A percentile compares a stretch with the other conserved stretches of the same genome.
These are phyloP conservation scores for Ampelomyces quisqualis DNA, from an alignment of 2,329 filamentous ascomycete species.

Conservation along the genomic window DNA sequence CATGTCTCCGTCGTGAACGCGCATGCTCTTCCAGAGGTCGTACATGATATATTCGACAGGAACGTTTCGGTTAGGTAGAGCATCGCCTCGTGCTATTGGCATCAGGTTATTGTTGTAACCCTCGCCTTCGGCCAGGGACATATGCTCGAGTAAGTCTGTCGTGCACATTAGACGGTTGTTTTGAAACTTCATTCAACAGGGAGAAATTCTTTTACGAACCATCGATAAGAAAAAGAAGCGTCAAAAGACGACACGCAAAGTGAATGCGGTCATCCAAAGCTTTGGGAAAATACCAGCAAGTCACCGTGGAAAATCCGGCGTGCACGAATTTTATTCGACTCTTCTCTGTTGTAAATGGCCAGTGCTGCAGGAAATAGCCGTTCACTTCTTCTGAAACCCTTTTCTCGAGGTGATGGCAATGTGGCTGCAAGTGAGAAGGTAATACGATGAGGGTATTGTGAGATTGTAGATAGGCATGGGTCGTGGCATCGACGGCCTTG, in stretches of 20 bases:
- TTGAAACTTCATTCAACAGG: no score
- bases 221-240: slow-evolving; percentile 48
- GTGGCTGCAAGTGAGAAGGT: not conserved
- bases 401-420: not conserved
- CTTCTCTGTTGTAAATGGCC: slow-evolving; percentile 41
- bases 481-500: no score
- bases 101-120: slow-evolving; percentile 46
- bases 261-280: slow-evolving; percentile 44
- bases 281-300: slow-evolving; percentile 45
- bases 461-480: no score
- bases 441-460: no score
- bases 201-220: slow-evolving; percentile 32
- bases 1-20: slow-evolving; percentile 36
- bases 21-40: slow-evolving; percentile 47
- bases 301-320: slow-evolving; percentile 41
- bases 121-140: slow-evolving; percentile 45
- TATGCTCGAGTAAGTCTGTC: slow-evolving; percentile 47
- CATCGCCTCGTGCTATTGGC: slow-evolving; percentile 36
- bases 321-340: slow-evolving; percentile 36
- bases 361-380: slow-evolving; percentile 44
- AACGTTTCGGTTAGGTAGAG: slow-evolving; percentile 32
- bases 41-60: slow-evolving; percentile 44
- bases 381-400: slow-evolving; percentile 34
- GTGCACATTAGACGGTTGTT: no score
- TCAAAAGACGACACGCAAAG: slow-evolving; percentile 44